phyloP scores from a whole-genome alignment of 345 rosid genomes.

The Pseudoturritis turrita region DNA sequence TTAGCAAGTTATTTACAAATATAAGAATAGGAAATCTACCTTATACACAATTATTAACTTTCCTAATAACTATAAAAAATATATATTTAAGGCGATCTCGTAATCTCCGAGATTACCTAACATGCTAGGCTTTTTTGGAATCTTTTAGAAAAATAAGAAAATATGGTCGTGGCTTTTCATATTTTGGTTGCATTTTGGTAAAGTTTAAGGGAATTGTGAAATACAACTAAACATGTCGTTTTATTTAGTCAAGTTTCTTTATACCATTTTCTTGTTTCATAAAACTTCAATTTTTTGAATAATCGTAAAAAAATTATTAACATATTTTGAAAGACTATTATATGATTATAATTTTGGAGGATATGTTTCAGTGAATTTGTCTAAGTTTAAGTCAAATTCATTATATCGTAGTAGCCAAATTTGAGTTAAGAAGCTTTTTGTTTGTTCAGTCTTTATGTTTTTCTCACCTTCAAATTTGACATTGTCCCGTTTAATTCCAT shows the following conservation, averaged over 20 bases:
- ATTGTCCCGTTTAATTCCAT: neutral
- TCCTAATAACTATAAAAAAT: no score
- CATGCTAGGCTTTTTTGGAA: neutral
- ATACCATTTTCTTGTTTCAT: neutral
- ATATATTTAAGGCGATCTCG: no score
- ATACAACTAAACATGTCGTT: neutral
- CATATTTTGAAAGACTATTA: neutral
- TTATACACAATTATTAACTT: no score
- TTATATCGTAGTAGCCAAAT: constrained; percentile 5
- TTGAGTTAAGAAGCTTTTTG: neutral
- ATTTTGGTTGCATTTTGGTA: neutral
- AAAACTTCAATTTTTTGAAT: neutral
- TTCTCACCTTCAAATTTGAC: constrained; percentile 2
- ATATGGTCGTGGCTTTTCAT: neutral
- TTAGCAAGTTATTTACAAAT: no score
- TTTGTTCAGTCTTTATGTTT: neutral
- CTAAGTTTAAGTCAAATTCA: neutral
- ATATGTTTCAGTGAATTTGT: neutral
- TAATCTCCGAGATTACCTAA: no score
- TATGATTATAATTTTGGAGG: neutral
- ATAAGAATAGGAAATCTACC: no score
- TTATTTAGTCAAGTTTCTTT: neutral
- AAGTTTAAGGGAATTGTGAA: neutral
- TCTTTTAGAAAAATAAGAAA: neutral
- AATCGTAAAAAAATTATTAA: neutral